Conservation (phyloP, 164 flowering plant genomes). For the Annona squamosa region DNA sequence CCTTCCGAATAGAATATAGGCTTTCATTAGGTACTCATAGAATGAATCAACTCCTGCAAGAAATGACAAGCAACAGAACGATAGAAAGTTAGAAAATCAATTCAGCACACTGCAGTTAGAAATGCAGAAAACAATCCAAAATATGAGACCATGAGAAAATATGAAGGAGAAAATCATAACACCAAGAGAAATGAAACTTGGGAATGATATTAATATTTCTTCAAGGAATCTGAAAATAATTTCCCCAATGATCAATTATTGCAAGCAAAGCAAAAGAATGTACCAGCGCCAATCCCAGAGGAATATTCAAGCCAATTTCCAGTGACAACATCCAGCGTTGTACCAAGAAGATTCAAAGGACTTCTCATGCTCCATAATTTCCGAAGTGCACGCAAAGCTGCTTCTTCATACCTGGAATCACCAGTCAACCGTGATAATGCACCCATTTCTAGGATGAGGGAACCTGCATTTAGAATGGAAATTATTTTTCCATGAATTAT, state of each 20-base stretch:
- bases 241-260: background rate
- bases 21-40: constrained; percentile 91
- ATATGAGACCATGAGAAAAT: background rate
- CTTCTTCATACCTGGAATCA: constrained; percentile 73
- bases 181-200: background rate
- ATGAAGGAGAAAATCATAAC: background rate
- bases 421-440: constrained; percentile 84
- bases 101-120: background rate
- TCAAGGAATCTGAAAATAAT: background rate
- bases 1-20: constrained; percentile 85
- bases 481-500: constrained; percentile 12
- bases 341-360: constrained; percentile 81
- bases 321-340: constrained; percentile 82
- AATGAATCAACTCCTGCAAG: constrained; percentile 93
- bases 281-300: constrained; percentile 98
- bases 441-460: constrained; percentile 99
- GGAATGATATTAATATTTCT: background rate
- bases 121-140: background rate
- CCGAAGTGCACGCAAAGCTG: constrained; percentile 89
- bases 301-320: constrained; percentile 95
- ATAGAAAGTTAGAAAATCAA: background rate
- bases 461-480: constrained; percentile 48
- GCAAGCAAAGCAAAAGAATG: constrained; percentile 3
- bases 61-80: constrained; percentile 10
- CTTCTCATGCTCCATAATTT: constrained; percentile 97